A percentile compares a stretch with the other conserved stretches of the same genome.
Conservation (phyloP, 257 asterid species). For the Ehretia macrophylla region DNA sequence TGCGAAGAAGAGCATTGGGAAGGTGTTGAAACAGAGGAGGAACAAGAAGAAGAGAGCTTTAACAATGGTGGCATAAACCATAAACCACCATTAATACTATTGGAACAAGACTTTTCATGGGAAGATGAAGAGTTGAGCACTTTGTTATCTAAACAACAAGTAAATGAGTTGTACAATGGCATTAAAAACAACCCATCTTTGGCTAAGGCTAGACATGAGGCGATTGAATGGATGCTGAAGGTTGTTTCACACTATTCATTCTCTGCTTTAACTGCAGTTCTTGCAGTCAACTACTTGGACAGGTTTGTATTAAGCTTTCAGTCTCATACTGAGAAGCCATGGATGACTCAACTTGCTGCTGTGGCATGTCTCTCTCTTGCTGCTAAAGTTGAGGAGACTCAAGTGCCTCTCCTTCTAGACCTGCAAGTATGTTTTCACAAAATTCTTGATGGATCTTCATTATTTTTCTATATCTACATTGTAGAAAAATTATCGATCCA, state of each 20-base stretch:
- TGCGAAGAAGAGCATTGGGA: slow-evolving; percentile 49
- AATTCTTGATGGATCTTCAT: slow-evolving; percentile 10
- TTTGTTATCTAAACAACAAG: slow-evolving; percentile 58
- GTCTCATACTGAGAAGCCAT: slow-evolving; percentile 29
- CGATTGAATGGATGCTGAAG: slow-evolving; percentile 49
- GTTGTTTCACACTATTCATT: slow-evolving; percentile 37
- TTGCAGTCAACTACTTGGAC: slow-evolving; percentile 47
- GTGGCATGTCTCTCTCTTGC: slow-evolving; percentile 57
- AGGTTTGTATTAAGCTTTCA: slow-evolving; percentile 27
- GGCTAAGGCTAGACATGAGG: slow-evolving; percentile 37
- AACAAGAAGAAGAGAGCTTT: slow-evolving; percentile 22
- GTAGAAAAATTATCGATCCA: no score
- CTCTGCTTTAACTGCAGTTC: slow-evolving; percentile 52
- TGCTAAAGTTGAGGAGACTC: slow-evolving; percentile 56
- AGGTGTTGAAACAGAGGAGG: slow-evolving; percentile 15
- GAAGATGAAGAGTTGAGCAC: slow-evolving; percentile 46
- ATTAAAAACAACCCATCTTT: slow-evolving; percentile 24
- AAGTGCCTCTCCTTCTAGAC: slow-evolving; percentile 52
- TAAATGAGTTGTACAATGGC: slow-evolving; percentile 19
- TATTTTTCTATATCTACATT: not conserved
- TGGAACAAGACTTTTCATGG: slow-evolving; percentile 30
- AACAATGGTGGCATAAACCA: slow-evolving; percentile 2
- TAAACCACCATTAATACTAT: slow-evolving; percentile 10
- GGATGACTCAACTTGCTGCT: slow-evolving; percentile 53
- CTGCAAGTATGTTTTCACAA: slow-evolving; percentile 36